A percentile compares a stretch with the other conserved stretches of the same genome.
Evolutionary conservation across 768 basidiomycete species (phyloP).

Genomic region (Amanita rubescens): DNA sequence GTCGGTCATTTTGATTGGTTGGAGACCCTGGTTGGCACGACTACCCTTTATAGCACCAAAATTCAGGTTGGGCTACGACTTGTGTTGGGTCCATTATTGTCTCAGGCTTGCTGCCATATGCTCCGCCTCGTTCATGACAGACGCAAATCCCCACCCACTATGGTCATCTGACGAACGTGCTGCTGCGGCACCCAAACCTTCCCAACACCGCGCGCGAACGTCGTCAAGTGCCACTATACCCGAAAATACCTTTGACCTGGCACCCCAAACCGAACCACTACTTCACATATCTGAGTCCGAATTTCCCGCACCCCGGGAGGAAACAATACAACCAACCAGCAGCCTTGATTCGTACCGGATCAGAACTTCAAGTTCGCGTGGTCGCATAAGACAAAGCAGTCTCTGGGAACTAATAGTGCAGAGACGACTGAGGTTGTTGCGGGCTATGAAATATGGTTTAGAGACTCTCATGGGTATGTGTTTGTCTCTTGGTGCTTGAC

Average conservation of each 20-base stretch:
- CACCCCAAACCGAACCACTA: conserved; percentile 28
- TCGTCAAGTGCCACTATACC: conserved; percentile 19
- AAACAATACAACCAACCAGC: conserved; percentile 16
- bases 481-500: background rate
- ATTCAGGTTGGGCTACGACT: background rate
- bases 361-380: background rate
- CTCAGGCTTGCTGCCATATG: background rate
- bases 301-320: conserved; percentile 21
- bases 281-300: conserved; percentile 21
- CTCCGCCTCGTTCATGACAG: background rate
- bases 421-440: conserved; percentile 19
- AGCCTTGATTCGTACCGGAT: background rate
- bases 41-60: background rate
- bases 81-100: background rate
- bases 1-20: background rate
- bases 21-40: background rate
- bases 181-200: background rate
- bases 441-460: conserved; percentile 15
- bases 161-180: background rate
- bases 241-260: conserved; percentile 20
- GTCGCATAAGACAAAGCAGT: conserved; percentile 17
- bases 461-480: conserved; percentile 26
- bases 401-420: conserved; percentile 15
- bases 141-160: background rate
- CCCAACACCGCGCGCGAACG: background rate